Percentiles rank a stretch among this genome's conserved stretches.
Conservation (phyloP, 129 eudicot species). For the Ambrosia artemisiifolia region DNA sequence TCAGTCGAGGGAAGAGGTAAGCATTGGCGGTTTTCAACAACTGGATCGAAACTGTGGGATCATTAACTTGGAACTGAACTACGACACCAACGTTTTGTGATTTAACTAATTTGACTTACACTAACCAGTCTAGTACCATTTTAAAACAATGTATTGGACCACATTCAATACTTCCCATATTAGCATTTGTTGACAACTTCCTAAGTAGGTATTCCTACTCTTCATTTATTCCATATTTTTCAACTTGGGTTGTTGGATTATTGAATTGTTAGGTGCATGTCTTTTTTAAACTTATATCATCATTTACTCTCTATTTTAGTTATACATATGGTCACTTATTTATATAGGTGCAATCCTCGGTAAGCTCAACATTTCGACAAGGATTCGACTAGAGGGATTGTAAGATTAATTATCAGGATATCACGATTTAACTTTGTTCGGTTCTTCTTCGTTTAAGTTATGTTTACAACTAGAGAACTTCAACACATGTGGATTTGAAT, state of each 20-base stretch:
- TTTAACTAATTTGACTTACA: neutral
- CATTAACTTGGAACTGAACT: neutral
- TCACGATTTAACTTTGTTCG: too few relatives aligned
- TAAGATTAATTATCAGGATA: too few relatives aligned
- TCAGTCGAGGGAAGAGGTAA: too few relatives aligned
- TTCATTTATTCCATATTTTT: neutral
- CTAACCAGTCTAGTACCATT: neutral
- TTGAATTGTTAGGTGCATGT: slow-evolving; percentile 2
- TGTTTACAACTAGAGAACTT: too few relatives aligned
- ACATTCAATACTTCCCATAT: slow-evolving; percentile 5
- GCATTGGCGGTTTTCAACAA: too few relatives aligned
- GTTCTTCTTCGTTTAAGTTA: too few relatives aligned
- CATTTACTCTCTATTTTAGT: neutral
- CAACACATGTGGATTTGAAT: too few relatives aligned
- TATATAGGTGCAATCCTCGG: too few relatives aligned
- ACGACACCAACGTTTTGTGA: neutral
- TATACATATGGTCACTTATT: neutral
- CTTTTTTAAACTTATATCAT: neutral
- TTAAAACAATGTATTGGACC: neutral
- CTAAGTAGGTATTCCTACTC: slow-evolving; percentile 21
- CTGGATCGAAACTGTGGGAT: too few relatives aligned
- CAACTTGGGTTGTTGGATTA: neutral
- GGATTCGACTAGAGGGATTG: too few relatives aligned
- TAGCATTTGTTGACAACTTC: slow-evolving; percentile 17
- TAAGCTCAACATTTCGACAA: too few relatives aligned